Percentiles rank a stretch among this genome's conserved stretches.
phyloP scores from a whole-genome alignment of 1,284 basidiomycete species.

The Trichosporon coremiiforme region DNA sequence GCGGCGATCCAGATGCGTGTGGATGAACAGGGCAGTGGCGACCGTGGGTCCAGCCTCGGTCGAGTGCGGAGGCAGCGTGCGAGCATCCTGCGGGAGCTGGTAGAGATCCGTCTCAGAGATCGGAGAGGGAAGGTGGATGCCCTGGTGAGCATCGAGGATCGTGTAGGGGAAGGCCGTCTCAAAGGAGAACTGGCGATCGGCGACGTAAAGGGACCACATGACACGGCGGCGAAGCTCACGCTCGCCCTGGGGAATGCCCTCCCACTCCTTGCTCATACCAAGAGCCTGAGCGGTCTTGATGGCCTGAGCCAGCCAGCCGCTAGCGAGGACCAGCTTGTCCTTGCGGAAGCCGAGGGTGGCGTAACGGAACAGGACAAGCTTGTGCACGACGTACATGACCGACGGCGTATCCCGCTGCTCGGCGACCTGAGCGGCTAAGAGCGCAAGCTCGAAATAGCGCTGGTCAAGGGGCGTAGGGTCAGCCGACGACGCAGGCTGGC shows the following conservation, averaged over 20 bases:
- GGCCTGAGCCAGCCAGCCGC: conserved; percentile 46
- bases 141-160: conserved; percentile 49
- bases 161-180: conserved; percentile 52
- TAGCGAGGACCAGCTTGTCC: conserved; percentile 40
- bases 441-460: conserved; percentile 50
- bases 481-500: conserved; percentile 29
- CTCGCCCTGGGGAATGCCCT: conserved; percentile 47
- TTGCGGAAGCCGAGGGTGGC: conserved; percentile 38
- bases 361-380: conserved; percentile 49
- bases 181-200: conserved; percentile 49
- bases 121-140: conserved; percentile 48
- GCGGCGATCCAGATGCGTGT: conserved; percentile 47
- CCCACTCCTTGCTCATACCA: conserved; percentile 52
- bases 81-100: conserved; percentile 38
- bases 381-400: conserved; percentile 51
- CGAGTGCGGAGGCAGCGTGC: conserved; percentile 41
- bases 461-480: conserved; percentile 51
- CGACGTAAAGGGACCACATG: conserved; percentile 51
- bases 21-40: conserved; percentile 48
- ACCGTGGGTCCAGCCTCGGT: conserved; percentile 45
- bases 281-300: conserved; percentile 51
- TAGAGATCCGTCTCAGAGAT: conserved; percentile 50
- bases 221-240: conserved; percentile 49
- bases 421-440: conserved; percentile 42
- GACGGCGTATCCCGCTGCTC: conserved; percentile 46